Evolutionary conservation across 345 rosid genomes (phyloP).

Genomic region (Eucalyptus virginea): DNA sequence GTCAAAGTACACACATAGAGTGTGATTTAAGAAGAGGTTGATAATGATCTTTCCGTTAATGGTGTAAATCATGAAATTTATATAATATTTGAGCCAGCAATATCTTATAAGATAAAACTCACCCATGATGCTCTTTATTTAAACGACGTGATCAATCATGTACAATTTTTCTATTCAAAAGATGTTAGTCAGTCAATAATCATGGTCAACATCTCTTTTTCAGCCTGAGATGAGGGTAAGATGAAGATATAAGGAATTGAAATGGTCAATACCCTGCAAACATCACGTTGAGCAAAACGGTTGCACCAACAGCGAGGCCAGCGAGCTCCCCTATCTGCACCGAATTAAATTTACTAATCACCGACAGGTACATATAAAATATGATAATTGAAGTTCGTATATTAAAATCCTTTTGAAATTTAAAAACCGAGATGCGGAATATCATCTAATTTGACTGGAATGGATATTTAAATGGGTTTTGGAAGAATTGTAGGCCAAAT

Average conservation of each 20-base stretch:
- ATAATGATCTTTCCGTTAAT: neutral
- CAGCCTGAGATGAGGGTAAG: neutral
- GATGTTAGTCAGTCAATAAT: neutral
- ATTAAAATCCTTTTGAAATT: neutral
- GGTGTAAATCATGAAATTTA: neutral
- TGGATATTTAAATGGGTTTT: neutral
- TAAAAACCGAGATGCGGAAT: neutral
- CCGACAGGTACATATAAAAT: neutral
- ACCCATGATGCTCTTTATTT: neutral
- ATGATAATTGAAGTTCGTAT: neutral
- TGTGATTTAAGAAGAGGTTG: neutral
- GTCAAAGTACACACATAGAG: neutral
- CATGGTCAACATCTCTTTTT: neutral
- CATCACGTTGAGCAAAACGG: constrained; percentile 27
- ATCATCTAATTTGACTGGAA: neutral
- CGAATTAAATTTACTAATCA: neutral
- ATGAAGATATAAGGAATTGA: neutral
- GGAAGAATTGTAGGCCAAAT: neutral
- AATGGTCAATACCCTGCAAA: constrained; percentile 28
- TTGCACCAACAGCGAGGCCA: constrained; percentile 48
- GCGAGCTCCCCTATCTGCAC: constrained; percentile 19
- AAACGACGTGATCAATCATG: neutral
- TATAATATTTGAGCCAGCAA: neutral
- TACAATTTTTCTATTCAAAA: neutral
- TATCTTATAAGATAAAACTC: neutral